A percentile compares a stretch with the other conserved stretches of the same genome.
phyloP scores from a whole-genome alignment of 441 rosid species.

The Populus hybrid region DNA sequence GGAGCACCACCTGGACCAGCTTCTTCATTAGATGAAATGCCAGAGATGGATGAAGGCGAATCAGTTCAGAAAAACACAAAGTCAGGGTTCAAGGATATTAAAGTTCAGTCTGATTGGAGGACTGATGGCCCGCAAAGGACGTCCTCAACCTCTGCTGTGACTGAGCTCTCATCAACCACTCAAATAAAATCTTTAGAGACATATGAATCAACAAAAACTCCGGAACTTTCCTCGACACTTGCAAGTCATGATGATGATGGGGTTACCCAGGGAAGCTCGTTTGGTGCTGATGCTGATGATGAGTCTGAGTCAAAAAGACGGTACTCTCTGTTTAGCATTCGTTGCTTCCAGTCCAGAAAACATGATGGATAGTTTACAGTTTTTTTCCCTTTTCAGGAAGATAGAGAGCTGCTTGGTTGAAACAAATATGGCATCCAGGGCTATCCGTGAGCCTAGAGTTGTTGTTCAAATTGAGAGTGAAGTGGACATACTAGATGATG shows the following conservation, averaged over 20 bases:
- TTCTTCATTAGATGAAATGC: conserved; percentile 32
- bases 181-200: conserved; percentile 34
- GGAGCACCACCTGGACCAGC: conserved; percentile 34
- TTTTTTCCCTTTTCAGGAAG: conserved; percentile 33
- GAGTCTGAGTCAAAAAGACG: conserved; percentile 63
- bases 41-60: conserved; percentile 37
- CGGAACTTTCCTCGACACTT: conserved; percentile 47
- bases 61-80: conserved; percentile 37
- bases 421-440: conserved; percentile 48
- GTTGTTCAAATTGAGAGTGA: conserved; percentile 72
- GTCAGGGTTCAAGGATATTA: conserved; percentile 31
- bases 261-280: conserved; percentile 41
- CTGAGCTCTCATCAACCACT: conserved; percentile 43
- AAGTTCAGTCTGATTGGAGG: conserved; percentile 32
- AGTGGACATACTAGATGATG: conserved; percentile 66
- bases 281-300: conserved; percentile 38
- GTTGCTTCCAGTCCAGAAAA: background rate
- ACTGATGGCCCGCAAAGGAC: conserved; percentile 40
- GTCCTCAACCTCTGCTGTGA: conserved; percentile 46
- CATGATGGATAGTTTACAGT: background rate
- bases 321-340: conserved; percentile 16
- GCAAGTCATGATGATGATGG: conserved; percentile 57
- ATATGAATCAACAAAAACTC: conserved; percentile 44
- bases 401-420: conserved; percentile 46
- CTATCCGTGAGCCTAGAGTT: conserved; percentile 59